phyloP scores from a whole-genome alignment of 1,139 yeast genomes.

The Sugiyamaella sp. region DNA sequence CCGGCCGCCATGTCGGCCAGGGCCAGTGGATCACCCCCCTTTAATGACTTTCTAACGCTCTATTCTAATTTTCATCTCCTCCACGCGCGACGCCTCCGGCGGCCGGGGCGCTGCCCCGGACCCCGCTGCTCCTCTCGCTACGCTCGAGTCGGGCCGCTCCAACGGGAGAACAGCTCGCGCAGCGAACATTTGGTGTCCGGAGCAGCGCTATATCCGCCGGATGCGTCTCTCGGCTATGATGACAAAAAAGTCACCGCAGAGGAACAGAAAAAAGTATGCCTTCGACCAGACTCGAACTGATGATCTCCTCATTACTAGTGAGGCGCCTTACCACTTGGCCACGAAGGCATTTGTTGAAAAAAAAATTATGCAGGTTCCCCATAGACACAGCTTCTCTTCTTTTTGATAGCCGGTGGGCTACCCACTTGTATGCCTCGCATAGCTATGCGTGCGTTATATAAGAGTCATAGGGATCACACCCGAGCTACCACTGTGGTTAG shows the following conservation, averaged over 20 bases:
- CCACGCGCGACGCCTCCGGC: not conserved
- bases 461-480: no score
- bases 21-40: constrained; percentile 9
- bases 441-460: no score
- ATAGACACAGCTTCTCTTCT: no score
- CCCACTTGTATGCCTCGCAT: no score
- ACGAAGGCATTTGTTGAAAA: constrained; percentile 2
- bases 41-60: constrained; percentile 1
- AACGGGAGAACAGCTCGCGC: no score
- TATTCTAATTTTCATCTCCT: not conserved
- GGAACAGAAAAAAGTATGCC: not conserved
- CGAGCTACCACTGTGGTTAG: no score
- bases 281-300: constrained; percentile 3
- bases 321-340: constrained; percentile 8
- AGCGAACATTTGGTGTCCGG: no score
- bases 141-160: no score
- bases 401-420: no score
- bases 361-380: not conserved
- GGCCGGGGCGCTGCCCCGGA: not conserved
- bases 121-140: not conserved
- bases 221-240: no score
- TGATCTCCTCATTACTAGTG: constrained; percentile 2
- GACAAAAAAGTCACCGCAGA: not conserved
- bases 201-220: no score
- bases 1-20: constrained; percentile 3